Base-by-base conservation (phyloP, 2,329 filamentous ascomycete genomes). In the Hymenoscyphus repandus region DNA sequence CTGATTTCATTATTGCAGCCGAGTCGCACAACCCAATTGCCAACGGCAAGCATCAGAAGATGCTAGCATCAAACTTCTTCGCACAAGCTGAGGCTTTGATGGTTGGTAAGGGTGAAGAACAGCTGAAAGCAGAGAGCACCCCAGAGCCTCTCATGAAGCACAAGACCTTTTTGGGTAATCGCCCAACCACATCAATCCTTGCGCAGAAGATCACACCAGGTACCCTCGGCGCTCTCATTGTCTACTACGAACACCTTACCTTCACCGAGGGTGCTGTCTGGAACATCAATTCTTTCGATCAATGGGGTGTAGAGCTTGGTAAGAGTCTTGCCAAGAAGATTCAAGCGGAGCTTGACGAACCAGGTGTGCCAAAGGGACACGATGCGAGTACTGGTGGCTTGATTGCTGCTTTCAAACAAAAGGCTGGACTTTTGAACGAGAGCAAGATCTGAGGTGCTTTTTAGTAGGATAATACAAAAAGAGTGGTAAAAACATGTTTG, bases 221-320 rank as follows among this genome's bases (percentile, higher is more conserved):
- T 39, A 90, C 95, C 64, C 82, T 99, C 43, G 93, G 93, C 67
- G 92, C 93, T 3, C 74, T 99, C 63, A 99, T 99, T 64, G 92
- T 90, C 59, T 99, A 97, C 80, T 99, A 99, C 73, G 93, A 99
- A 79, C 93, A 99, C 74, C 75, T 97, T 55, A 97, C 93, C 50
- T 99, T 99, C 72, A 95, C 89, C 34, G 93, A 99, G 75, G 93
- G 93, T 64, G 92, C 91, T 47, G 79, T 99, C 69, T 99, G 93
- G 93, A 95, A 97, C 75, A 96, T 99, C 78, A 99, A 99, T 82
- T 90, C 86, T 66, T 99, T 97, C 68, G 93, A 99, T 75, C 93
- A 99, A 78, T 99, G 93, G 93, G 93, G 93, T 74, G 93, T 99
- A 40, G 93, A 99, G 79, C 77, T 99, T 56, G 93, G 93, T 70